Percentiles rank a stretch among this genome's conserved stretches.
phyloP scores from a whole-genome alignment of 306 rosid species.

The Nissolia schottii region DNA sequence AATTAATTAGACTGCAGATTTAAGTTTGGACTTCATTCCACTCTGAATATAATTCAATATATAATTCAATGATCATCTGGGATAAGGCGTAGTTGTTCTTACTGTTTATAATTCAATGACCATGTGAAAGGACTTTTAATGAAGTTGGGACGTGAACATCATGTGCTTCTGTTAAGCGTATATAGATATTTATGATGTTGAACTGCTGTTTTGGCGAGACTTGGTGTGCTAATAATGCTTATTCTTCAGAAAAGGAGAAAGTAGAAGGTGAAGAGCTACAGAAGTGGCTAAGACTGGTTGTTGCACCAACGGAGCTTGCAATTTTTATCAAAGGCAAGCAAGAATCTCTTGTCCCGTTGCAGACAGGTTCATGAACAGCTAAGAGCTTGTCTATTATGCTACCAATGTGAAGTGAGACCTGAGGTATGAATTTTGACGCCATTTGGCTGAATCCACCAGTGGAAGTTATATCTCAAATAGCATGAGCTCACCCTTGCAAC shows the following conservation, averaged over 20 bases:
- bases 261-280: slow-evolving; percentile 96
- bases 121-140: not conserved
- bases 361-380: slow-evolving; percentile 35
- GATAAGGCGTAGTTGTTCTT: no score
- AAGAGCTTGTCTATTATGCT: slow-evolving; percentile 17
- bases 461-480: slow-evolving; percentile 41
- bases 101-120: no score
- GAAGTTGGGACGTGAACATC: not conserved
- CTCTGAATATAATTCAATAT: not conserved
- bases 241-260: slow-evolving; percentile 79
- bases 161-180: not conserved
- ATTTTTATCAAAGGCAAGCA: slow-evolving; percentile 69
- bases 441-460: slow-evolving; percentile 23
- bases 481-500: slow-evolving; percentile 38
- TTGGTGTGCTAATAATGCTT: slow-evolving; percentile 29
- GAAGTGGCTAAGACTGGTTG: slow-evolving; percentile 85
- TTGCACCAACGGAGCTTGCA: slow-evolving; percentile 84
- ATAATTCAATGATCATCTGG: not conserved
- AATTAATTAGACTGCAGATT: not conserved
- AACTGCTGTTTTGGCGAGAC: not conserved
- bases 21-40: not conserved
- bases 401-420: slow-evolving; percentile 21
- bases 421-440: slow-evolving; percentile 29
- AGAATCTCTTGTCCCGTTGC: slow-evolving; percentile 62
- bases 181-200: not conserved